Percentiles rank a stretch among this genome's conserved stretches.
Conservation (phyloP, 2,329 filamentous ascomycete genomes). For the Dothideomycetes sp. region DNA sequence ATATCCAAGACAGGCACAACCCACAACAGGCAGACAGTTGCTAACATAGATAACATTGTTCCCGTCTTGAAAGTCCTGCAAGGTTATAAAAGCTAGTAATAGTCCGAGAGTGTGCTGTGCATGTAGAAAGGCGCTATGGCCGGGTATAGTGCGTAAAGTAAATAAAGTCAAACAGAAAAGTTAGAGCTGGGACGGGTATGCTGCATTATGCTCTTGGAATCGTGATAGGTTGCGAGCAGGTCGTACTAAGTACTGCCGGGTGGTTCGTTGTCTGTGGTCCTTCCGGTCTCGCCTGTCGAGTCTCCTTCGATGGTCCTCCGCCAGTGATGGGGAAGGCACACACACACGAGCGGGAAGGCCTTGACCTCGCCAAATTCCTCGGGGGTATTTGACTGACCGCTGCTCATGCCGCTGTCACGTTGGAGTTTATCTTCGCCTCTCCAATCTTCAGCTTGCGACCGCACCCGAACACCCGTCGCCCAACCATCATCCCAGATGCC, state of each 20-base stretch:
- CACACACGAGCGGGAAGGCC: conserved; percentile 92
- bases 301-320: conserved; percentile 92
- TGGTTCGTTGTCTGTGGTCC: conserved; percentile 5
- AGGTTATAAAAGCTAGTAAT: too few species aligned
- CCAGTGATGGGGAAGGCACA: conserved; percentile 93
- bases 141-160: neutral
- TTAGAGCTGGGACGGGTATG: neutral
- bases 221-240: conserved; percentile 7
- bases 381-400: conserved; percentile 43
- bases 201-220: conserved; percentile 2
- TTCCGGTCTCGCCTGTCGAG: conserved; percentile 19
- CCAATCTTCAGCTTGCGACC: conserved; percentile 81
- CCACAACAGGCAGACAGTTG: too few species aligned
- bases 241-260: conserved; percentile 7
- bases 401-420: conserved; percentile 87
- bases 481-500: conserved; percentile 99
- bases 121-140: neutral
- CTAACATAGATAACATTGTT: too few species aligned
- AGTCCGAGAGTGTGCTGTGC: neutral
- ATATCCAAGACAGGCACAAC: too few species aligned
- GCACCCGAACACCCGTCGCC: conserved; percentile 82
- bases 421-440: conserved; percentile 57
- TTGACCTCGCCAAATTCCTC: conserved; percentile 66
- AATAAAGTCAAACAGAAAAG: neutral
- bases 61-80: too few species aligned